A percentile compares a stretch with the other conserved stretches of the same genome.
Evolutionary conservation across 164 flowering plant genomes (phyloP).

Genomic region (Piper longum): DNA sequence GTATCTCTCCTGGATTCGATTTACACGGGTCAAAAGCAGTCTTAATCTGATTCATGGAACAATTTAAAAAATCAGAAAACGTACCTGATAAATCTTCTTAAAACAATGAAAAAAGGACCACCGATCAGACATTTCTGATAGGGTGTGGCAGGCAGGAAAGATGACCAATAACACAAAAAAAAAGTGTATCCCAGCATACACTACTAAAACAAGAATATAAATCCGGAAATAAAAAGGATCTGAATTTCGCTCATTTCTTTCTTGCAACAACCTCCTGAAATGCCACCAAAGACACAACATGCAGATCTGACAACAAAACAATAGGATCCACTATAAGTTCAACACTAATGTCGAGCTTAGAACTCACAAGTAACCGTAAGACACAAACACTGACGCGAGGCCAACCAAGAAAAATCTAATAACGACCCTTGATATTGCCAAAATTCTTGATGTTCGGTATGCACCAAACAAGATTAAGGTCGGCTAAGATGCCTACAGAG

Average conservation of each 20-base stretch:
- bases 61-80: not conserved
- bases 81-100: conserved; percentile 96
- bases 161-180: conserved; percentile 49
- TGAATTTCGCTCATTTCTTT: conserved; percentile 37
- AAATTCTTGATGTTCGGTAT: conserved; percentile 70
- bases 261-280: conserved; percentile 71
- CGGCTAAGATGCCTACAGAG: no score
- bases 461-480: conserved; percentile 83
- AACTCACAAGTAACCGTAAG: conserved; percentile 74
- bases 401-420: conserved; percentile 87
- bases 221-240: conserved; percentile 68
- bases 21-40: not conserved
- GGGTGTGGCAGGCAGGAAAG: conserved; percentile 66
- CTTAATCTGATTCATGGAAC: not conserved
- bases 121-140: conserved; percentile 74
- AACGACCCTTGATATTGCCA: conserved; percentile 87
- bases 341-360: not conserved
- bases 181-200: conserved; percentile 65
- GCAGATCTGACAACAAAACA: not conserved
- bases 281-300: conserved; percentile 3
- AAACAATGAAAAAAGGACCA: conserved; percentile 77
- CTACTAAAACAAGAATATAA: conserved; percentile 70
- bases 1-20: conserved; percentile 68
- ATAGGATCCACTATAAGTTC: not conserved
- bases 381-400: conserved; percentile 43